These are phyloP conservation scores for Tolypocladium cylindrosporum DNA, from an alignment of 2,329 filamentous ascomycete species.

Conservation along the genomic window DNA sequence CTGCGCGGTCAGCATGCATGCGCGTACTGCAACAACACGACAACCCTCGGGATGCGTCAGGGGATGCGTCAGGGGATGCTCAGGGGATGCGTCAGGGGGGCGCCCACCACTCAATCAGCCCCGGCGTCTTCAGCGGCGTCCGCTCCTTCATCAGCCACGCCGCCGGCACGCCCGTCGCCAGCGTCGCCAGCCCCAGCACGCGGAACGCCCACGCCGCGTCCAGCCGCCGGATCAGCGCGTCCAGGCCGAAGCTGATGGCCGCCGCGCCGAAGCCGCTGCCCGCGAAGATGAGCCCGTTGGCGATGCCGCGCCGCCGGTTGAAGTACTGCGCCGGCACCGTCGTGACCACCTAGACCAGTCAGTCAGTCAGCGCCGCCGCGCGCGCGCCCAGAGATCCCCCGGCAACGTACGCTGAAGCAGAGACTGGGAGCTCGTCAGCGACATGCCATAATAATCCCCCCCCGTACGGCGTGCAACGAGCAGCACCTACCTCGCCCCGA, in stretches of 20 bases:
- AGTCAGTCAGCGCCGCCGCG: neutral
- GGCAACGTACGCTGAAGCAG: neutral
- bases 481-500: neutral
- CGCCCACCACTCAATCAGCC: neutral
- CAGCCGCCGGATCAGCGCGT: neutral
- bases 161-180: neutral
- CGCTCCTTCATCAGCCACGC: neutral
- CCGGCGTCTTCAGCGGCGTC: neutral
- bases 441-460: no score
- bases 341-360: neutral
- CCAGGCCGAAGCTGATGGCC: neutral
- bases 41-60: no score
- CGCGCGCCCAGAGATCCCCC: no score
- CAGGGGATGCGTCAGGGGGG: no score
- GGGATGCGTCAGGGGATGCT: no score
- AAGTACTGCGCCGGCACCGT: neutral
- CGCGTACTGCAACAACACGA: no score
- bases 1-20: constrained; percentile 11
- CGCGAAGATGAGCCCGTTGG: neutral
- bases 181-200: neutral
- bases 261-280: neutral
- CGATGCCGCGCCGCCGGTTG: neutral
- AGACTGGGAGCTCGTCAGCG: neutral
- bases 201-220: neutral
- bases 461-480: no score